Base-by-base conservation (phyloP, 1,284 basidiomycete species). In the Athelia psychrophila region DNA sequence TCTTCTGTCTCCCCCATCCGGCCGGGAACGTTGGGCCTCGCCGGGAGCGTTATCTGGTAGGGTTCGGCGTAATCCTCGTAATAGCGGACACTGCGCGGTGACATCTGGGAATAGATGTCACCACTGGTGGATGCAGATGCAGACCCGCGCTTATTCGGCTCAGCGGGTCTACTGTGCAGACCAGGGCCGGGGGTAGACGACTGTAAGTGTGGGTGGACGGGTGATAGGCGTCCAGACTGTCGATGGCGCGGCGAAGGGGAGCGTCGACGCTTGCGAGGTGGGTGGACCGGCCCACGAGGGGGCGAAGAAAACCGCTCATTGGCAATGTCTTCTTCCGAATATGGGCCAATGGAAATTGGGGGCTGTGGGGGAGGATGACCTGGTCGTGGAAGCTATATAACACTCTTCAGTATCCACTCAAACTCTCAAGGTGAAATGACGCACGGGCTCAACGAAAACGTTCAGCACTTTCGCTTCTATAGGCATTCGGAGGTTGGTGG, bases 401-500 rank as follows among this genome's bases (percentile, higher is more conserved):
- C 25, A 46, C 9, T n/a, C 8, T 23, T n/a, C 44, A 23, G 24
- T 12, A 10, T 42, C n/a, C 16, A n/a, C n/a, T 30, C 38, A 42
- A 6, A 9, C 6, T 42, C n/a, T 8, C n/a, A 22, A 42, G 16
- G 38, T 8, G 38, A 42, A n/a, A 42, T n/a, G 32, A 63, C 71
- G 53, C 35, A 83, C 81, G 51, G 66, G 60, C 63, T 84, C 81
- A 18, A 84, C 73, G 22, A 76, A 69, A 23, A 81, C 58, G 13
- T 72, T 70, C 44, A 84, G 51, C 1, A 77, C 80, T 55, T 74
- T 70, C 27, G 13, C 5, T 22, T 79, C 71, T 35, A 67, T 65
- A 27, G 70, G 67, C 12, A 84, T 67, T 9, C 70, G 64, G 9
- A 84, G 62, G 59, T 82, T 77, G 15, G 75, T 74, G 4, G 74